phyloP scores from a whole-genome alignment of 768 basidiomycete species.

The Tricholoma flavovirens region DNA sequence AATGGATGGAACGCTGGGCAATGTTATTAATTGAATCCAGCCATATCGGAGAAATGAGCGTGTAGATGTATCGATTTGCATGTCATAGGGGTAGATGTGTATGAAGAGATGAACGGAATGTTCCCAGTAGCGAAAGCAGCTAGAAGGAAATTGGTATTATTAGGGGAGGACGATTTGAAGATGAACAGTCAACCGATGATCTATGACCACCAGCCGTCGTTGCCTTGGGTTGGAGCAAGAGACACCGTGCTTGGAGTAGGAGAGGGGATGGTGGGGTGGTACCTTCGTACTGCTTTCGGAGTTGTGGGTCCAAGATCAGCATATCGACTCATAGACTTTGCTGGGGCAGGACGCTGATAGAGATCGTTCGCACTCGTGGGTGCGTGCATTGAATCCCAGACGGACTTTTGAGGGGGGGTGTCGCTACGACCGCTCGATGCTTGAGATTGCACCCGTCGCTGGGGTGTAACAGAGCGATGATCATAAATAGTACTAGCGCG shows the following conservation, averaged over 20 bases:
- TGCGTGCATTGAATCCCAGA: slow-evolving; percentile 69
- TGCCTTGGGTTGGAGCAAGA: slow-evolving; percentile 58
- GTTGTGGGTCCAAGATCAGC: slow-evolving; percentile 29
- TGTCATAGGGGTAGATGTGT: not conserved
- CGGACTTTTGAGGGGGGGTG: slow-evolving; percentile 51
- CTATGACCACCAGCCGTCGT: slow-evolving; percentile 79
- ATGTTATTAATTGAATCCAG: not conserved
- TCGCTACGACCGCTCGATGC: slow-evolving; percentile 33
- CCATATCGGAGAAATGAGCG: not conserved
- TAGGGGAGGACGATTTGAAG: slow-evolving; percentile 1
- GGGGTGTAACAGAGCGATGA: slow-evolving; percentile 47
- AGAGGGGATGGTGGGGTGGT: slow-evolving; percentile 44
- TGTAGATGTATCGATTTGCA: not conserved
- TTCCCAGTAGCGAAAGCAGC: not conserved
- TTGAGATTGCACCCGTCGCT: slow-evolving; percentile 30
- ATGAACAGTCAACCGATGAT: not conserved
- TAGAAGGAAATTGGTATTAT: slow-evolving; percentile 1
- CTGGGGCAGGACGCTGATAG: slow-evolving; percentile 20
- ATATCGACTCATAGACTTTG: slow-evolving; percentile 27
- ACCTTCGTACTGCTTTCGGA: slow-evolving; percentile 28
- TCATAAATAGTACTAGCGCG: slow-evolving; percentile 61
- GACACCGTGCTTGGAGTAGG: slow-evolving; percentile 78
- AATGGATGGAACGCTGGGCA: not conserved
- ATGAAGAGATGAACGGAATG: not conserved
- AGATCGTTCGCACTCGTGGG: slow-evolving; percentile 25